A percentile compares a stretch with the other conserved stretches of the same genome.
These are phyloP conservation scores for Lenwebbia sp. DNA, from an alignment of 345 rosid species.

Conservation along the genomic window DNA sequence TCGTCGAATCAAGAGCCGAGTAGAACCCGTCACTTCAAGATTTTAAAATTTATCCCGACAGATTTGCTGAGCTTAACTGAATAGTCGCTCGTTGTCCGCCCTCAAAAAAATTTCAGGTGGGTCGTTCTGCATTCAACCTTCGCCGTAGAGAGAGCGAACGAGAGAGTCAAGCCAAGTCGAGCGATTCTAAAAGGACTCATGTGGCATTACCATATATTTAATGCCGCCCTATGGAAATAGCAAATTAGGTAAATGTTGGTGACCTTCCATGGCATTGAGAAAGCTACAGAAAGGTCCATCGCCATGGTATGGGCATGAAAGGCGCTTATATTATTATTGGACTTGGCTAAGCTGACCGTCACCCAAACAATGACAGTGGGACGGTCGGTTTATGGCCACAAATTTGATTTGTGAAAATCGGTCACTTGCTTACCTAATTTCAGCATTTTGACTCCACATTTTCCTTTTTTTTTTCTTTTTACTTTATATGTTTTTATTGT, in stretches of 20 bases:
- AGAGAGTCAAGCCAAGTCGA: too few species aligned
- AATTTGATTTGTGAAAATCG: too few species aligned
- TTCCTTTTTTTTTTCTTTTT: too few species aligned
- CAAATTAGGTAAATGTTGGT: neutral
- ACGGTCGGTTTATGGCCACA: too few species aligned
- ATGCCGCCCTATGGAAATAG: neutral
- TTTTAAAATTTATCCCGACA: neutral
- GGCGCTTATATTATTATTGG: neutral
- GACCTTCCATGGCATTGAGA: neutral
- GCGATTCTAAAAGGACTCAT: neutral
- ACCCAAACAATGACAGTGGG: too few species aligned
- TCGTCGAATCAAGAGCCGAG: too few species aligned
- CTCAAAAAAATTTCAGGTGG: fast-evolving
- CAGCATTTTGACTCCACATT: too few species aligned
- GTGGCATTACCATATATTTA: neutral
- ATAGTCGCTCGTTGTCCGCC: neutral
- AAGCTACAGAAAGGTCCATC: neutral
- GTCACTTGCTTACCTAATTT: too few species aligned
- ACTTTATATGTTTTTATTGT: too few species aligned
- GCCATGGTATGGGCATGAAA: neutral
- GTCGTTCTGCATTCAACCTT: neutral
- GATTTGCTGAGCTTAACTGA: neutral
- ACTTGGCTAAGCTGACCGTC: too few species aligned
- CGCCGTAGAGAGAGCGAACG: fast-evolving
- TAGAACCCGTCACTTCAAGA: neutral